Evolutionary conservation across 495 filamentous ascomycete genomes (phyloP), one percentile per base, ranked within the genome.

Genomic region (Hyaloscypha finlandica): DNA sequence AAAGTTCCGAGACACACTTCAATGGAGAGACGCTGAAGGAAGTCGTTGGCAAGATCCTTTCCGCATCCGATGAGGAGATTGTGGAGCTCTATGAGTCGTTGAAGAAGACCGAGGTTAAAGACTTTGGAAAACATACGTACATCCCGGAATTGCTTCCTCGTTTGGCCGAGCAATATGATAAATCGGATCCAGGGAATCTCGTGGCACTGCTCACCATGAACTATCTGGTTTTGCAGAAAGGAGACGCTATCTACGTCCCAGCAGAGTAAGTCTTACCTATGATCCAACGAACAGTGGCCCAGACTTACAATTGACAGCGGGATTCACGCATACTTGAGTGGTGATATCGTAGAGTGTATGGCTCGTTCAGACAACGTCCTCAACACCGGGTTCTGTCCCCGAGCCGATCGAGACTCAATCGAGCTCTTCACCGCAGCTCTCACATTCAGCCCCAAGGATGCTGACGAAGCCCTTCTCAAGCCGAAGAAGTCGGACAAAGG

Each of bases 261-360:
- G 89, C 89, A 16, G 89, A 94, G 66, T 63, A 64, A 32, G 61
- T 59, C n/a, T 14, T 19, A 3, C 53, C 63, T 14, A 56, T 5
- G 11, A 65, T 25, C 19, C 6, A 12, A 53, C 11, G 6, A 8
- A 16, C 42, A 48, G 42, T 48, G 11, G 1, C 16, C 9, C 11
- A 3, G 42, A 14, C 30, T 61, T 20, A 61, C 31, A 39, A 35
- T 11, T 14, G n/a, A 32, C 30, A 68, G 60, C 68, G 90, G 88
- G 20, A 90, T 93, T 61, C 90, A 94, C 70, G 90, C 90, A 2
- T 93, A 93, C 73, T 75, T 94, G 3, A 83, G 84, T 54, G 92
- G 92, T 0, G 89, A 93, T 75, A 92, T 94, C 57, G 86, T 95
- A 64, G 90, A 94, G 74, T 93, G 91, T 78, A 94, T 95, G 91